Conservation (phyloP, 1,139 yeast species). For the Debaryomyces psychrophilus region DNA sequence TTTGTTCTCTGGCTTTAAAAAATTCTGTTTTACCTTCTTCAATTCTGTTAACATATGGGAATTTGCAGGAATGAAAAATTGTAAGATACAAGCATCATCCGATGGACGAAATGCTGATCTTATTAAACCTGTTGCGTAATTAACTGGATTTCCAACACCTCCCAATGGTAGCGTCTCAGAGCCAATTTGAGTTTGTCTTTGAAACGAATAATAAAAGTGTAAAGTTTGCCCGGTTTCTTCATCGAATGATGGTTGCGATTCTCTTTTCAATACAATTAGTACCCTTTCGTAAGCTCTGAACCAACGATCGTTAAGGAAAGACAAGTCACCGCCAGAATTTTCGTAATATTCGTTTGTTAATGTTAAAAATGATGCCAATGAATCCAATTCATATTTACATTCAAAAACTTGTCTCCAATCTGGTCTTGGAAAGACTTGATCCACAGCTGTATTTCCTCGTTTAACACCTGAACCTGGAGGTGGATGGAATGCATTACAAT, state of each 20-base stretch:
- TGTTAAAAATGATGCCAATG: slow-evolving; percentile 79
- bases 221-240: slow-evolving; percentile 54
- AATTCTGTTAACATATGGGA: slow-evolving; percentile 75
- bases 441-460: slow-evolving; percentile 59
- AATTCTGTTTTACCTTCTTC: slow-evolving; percentile 28
- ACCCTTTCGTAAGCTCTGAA: slow-evolving; percentile 57
- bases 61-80: slow-evolving; percentile 84
- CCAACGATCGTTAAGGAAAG: slow-evolving; percentile 63
- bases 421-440: slow-evolving; percentile 68
- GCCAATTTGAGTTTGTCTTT: slow-evolving; percentile 73
- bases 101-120: slow-evolving; percentile 91
- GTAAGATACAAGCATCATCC: slow-evolving; percentile 83
- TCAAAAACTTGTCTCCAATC: slow-evolving; percentile 78
- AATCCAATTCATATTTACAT: slow-evolving; percentile 87
- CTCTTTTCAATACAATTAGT: slow-evolving; percentile 58
- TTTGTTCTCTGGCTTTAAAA: slow-evolving; percentile 19
- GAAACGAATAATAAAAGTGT: slow-evolving; percentile 63
- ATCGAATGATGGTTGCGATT: slow-evolving; percentile 65
- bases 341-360: slow-evolving; percentile 70
- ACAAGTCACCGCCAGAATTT: slow-evolving; percentile 50
- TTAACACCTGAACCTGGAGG: slow-evolving; percentile 64
- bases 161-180: slow-evolving; percentile 78
- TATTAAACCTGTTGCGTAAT: slow-evolving; percentile 66
- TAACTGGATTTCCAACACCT: slow-evolving; percentile 86
- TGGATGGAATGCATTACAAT: slow-evolving; percentile 91